Base-by-base conservation (phyloP, 2,329 filamentous ascomycete species). In the Ophiobolus disseminans region DNA sequence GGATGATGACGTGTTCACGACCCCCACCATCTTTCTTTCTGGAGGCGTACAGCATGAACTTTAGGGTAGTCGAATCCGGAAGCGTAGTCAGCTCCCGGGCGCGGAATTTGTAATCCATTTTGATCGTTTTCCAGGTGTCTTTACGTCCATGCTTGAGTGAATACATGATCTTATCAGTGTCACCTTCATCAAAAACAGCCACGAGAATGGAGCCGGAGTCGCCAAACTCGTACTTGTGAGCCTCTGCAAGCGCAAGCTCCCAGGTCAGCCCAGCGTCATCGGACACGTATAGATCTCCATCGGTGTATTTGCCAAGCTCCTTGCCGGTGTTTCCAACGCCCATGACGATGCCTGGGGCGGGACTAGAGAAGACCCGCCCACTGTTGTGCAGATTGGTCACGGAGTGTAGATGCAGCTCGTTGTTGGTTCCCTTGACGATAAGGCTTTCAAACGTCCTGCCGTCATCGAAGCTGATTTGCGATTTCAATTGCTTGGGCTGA, bases 221-320 rank as follows among this genome's bases (percentile, higher is more conserved):
- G 43, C 94, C 94, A 70, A 97, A 95, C 67, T 97, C 92, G 73
- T 96, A 99, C 71, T 95, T 94, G 76, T 97, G 91, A 10, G 92
- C 89, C 16, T 90, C 90, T 13, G 91, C 80, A 4, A 90, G 80
- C 0, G 86, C 83, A 66, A 86, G 79, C 28, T 79, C 84, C 94
- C 95, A 99, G 1, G 86, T 92, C 51, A 90, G 76, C 31, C 94
- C 94, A 16, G 92, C 93, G 73, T 97, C 86, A 66, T 96, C 90
- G 0, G 94, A 99, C 20, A 97, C 85, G 67, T 86, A 97, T 1
- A 96, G 82, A 69, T 90, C 85, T 10, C 91, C 87, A 8, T 96
- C 84, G 3, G 78, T 77, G 66, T 92, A 93, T 5, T 80, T 74
- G 52, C 85, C 82, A 5, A 99, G 80, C 42, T 81, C 78, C 16